phyloP scores from a whole-genome alignment of 306 rosid genomes.

The Mimosa bimucronata region DNA sequence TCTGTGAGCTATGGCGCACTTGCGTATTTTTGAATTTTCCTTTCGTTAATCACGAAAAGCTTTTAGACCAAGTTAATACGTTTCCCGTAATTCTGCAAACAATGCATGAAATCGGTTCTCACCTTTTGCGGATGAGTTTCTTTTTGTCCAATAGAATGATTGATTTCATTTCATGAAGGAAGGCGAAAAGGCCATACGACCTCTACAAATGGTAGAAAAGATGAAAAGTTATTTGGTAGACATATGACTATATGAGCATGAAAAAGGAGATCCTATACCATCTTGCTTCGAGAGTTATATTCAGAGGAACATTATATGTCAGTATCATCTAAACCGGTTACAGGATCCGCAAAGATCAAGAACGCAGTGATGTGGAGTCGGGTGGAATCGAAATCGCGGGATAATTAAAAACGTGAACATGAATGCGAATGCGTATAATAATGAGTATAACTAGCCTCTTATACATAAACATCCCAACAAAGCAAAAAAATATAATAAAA shows the following conservation, averaged over 20 bases:
- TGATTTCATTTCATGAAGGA: not conserved
- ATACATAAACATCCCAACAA: conserved; percentile 12
- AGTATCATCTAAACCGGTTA: not conserved
- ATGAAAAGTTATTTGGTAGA: not conserved
- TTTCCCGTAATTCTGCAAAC: not conserved
- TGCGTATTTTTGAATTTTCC: not conserved
- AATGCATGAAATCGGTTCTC: not conserved
- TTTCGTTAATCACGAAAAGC: not conserved
- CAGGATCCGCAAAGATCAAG: not conserved
- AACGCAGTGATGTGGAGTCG: not conserved
- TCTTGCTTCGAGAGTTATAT: not conserved
- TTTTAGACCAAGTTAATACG: not conserved
- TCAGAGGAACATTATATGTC: not conserved
- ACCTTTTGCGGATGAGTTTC: not conserved
- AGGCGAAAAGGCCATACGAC: not conserved
- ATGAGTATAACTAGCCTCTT: conserved; percentile 7
- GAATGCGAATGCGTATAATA: not conserved
- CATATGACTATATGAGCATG: too few relatives aligned
- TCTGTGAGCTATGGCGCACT: not conserved
- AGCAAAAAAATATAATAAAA: not conserved
- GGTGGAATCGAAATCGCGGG: not conserved
- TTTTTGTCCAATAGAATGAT: not conserved
- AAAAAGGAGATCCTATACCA: not conserved
- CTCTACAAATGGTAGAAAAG: not conserved
- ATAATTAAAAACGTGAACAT: too few relatives aligned